Conservation (phyloP, 2,329 filamentous ascomycete species). For the Lithohypha guttulata region DNA sequence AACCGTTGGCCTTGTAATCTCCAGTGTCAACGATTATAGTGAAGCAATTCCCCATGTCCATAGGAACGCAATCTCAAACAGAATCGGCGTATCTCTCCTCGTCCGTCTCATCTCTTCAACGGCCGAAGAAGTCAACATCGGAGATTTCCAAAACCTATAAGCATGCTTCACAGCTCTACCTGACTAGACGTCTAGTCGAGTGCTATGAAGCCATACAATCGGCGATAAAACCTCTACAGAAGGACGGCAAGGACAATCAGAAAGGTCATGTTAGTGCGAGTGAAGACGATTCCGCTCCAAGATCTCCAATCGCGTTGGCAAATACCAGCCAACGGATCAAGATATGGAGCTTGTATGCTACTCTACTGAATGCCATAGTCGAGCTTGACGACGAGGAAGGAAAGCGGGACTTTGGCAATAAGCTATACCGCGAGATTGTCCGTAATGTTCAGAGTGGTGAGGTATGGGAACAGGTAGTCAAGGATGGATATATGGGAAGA, state of each 20-base stretch:
- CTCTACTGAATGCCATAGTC: conserved; percentile 79
- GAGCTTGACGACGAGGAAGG: conserved; percentile 85
- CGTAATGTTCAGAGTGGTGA: conserved; percentile 76
- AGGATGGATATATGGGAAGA: conserved; percentile 73
- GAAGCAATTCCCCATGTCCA: conserved; percentile 14
- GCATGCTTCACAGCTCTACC: conserved; percentile 83
- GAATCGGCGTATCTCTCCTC: conserved; percentile 50
- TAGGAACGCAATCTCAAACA: conserved; percentile 26
- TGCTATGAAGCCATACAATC: conserved; percentile 76
- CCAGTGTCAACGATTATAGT: neutral
- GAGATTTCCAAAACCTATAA: conserved; percentile 87
- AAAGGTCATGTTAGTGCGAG: conserved; percentile 19
- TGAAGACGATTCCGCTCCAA: conserved; percentile 38
- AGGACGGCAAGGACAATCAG: conserved; percentile 32
- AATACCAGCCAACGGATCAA: conserved; percentile 79
- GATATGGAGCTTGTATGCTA: conserved; percentile 94
- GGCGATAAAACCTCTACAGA: conserved; percentile 51
- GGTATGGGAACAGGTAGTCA: conserved; percentile 90
- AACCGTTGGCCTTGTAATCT: too few relatives aligned
- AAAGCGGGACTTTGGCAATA: conserved; percentile 73
- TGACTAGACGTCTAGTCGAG: conserved; percentile 87
- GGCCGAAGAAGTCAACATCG: conserved; percentile 41
- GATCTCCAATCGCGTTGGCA: conserved; percentile 66
- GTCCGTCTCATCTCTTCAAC: conserved; percentile 59
- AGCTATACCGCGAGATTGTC: conserved; percentile 74